These are phyloP conservation scores for Vaccinium darrowii DNA, from an alignment of 148 eudicot species.

Conservation along the genomic window DNA sequence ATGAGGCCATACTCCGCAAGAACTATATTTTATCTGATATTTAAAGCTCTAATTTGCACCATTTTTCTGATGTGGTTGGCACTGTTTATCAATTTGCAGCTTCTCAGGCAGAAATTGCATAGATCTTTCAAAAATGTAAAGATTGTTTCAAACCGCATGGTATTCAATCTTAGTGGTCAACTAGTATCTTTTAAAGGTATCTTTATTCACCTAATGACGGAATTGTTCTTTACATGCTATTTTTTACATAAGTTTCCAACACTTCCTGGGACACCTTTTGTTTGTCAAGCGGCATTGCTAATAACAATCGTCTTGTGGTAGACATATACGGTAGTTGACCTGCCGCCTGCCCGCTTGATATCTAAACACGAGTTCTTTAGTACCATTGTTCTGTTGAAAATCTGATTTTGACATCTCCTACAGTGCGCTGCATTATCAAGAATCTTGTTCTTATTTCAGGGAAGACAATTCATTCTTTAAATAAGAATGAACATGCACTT, in stretches of 20 bases:
- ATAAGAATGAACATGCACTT: slow-evolving; percentile 94
- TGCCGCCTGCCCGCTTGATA: too few relatives aligned
- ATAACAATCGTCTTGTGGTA: background rate
- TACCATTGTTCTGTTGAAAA: background rate
- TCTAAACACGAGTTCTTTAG: background rate
- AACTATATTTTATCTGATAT: slow-evolving; percentile 9
- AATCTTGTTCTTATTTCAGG: slow-evolving; percentile 43
- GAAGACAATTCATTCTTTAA: slow-evolving; percentile 87
- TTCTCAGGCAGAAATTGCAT: slow-evolving; percentile 75
- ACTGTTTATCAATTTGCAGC: slow-evolving; percentile 41
- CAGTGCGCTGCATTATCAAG: background rate
- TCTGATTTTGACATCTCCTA: background rate
- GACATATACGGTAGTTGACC: background rate
- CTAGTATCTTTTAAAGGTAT: slow-evolving; percentile 80
- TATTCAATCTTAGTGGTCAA: slow-evolving; percentile 60
- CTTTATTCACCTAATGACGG: slow-evolving; percentile 1
- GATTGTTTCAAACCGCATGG: slow-evolving; percentile 91
- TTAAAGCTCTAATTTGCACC: background rate
- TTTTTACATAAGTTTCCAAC: background rate
- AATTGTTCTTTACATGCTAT: background rate
- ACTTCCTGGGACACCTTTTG: background rate
- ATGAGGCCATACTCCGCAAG: background rate
- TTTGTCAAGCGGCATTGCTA: background rate
- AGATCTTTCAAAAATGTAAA: slow-evolving; percentile 72
- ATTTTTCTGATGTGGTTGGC: background rate